Evolutionary conservation across 768 basidiomycete genomes (phyloP).

Genomic region (Boletus edulis): DNA sequence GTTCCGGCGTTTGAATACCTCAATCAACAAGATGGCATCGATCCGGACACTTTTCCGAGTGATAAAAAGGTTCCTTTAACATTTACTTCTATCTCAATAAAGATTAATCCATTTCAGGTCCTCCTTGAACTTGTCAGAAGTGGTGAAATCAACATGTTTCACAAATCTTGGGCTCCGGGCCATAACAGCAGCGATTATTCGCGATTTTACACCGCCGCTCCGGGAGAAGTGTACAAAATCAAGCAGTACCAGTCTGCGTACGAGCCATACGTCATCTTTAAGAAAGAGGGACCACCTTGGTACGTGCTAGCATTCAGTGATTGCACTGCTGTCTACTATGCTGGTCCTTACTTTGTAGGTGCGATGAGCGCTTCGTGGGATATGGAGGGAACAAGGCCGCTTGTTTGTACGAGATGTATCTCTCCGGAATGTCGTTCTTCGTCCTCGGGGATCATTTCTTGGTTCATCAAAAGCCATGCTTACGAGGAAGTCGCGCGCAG

Average conservation of each 20-base stretch:
- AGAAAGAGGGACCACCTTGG: constrained; percentile 75
- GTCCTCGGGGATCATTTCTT: constrained; percentile 87
- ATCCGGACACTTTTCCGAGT: constrained; percentile 58
- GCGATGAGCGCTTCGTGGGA: constrained; percentile 87
- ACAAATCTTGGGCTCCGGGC: constrained; percentile 71
- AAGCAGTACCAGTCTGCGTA: constrained; percentile 78
- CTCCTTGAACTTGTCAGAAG: constrained; percentile 58
- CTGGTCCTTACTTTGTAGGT: constrained; percentile 47
- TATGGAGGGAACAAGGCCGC: constrained; percentile 94
- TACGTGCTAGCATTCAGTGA: constrained; percentile 28
- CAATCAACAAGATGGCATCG: constrained; percentile 59
- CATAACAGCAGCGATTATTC: constrained; percentile 82
- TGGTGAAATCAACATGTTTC: constrained; percentile 70
- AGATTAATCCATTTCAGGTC: constrained; percentile 31
- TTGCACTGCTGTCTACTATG: not conserved
- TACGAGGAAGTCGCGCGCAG: constrained; percentile 76
- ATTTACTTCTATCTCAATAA: not conserved
- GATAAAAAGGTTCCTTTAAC: constrained; percentile 54
- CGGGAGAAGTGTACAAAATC: constrained; percentile 73
- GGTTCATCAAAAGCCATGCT: constrained; percentile 78
- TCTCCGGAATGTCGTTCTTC: constrained; percentile 80
- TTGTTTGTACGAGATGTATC: constrained; percentile 87
- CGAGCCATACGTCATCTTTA: constrained; percentile 86
- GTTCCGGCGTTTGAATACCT: constrained; percentile 84
- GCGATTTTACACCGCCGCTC: constrained; percentile 56